phyloP scores from a whole-genome alignment of 139 green algal genomes.

The Chlamydomonas sp. region DNA sequence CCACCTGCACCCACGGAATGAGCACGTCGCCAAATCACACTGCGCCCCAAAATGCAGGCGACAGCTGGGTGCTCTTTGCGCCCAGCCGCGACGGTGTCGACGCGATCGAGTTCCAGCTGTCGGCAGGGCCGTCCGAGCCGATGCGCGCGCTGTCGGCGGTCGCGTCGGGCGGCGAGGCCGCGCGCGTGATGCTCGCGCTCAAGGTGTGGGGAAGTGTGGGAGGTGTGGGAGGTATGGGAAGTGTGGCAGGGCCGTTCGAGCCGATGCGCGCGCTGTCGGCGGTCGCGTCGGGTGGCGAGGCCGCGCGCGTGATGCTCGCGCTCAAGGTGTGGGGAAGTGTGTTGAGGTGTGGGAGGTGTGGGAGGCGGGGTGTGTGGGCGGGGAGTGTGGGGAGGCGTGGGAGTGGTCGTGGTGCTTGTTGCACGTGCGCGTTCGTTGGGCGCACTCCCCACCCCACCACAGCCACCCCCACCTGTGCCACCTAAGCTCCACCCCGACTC shows the following conservation, averaged over 20 bases:
- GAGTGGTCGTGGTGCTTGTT: no score
- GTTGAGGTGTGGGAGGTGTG: no score
- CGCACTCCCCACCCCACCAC: no score
- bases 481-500: no score
- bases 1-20: background rate
- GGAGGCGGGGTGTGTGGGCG: no score
- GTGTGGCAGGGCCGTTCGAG: constrained; percentile 65
- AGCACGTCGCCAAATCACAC: background rate
- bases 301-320: constrained; percentile 71
- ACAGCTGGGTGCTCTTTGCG: no score
- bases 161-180: constrained; percentile 68
- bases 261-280: constrained; percentile 59
- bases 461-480: no score
- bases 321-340: no score
- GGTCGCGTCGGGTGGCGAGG: constrained; percentile 70
- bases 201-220: no score
- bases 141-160: constrained; percentile 58
- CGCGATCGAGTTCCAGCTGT: constrained; percentile 59
- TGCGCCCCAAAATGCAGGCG: background rate
- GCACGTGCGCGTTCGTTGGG: no score
- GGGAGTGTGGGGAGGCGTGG: no score
- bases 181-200: constrained; percentile 76
- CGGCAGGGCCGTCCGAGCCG: constrained; percentile 63
- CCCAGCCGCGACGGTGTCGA: background rate
- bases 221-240: no score